Evolutionary conservation across 768 basidiomycete genomes (phyloP), one percentile per base, ranked within the genome.

Genomic region (Hygrocybe coccinea): DNA sequence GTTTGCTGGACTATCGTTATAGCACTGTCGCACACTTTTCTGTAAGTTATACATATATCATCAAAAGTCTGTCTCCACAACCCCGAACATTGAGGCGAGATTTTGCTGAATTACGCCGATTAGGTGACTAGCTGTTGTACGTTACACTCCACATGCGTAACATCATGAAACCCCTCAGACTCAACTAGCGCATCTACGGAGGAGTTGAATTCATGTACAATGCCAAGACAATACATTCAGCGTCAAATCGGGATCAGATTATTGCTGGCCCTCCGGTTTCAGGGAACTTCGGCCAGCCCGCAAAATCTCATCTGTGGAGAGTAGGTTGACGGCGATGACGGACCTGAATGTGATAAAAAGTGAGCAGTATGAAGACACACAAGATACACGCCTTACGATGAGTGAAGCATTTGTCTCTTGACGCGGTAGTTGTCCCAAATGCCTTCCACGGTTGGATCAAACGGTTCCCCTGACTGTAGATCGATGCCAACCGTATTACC

Each of bases 351-450:
- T 67, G 60, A 67, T 69, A 57, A 59, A 61, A 52, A 64, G 65
- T 59, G 59, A 53, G 50, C n/a, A 21, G 21, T 22, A 15, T 3
- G 19, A 22, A 35, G 17, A 8, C 24, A 38, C 24, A 74, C 5
- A 34, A 17, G 36, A 29, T 6, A 19, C n/a, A 44, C 19, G 22
- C 41, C 85, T 67, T 62, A 94, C 93, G 91, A 91, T 65, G 93
- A 95, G 67, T 97, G 95, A 45, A 99, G 74, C 93, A 99, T 97
- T 69, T 99, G 97, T 58, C 95, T 79, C 78, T 99, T 99, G 58
- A 99, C 97, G 61, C 97, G 80, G 68, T 97, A 98, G 74, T 97
- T 98, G 69, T 99, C 97, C 95, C 95, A 99, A 24, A 99, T 86
- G 36, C 97, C 97, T 67, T 94, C 89, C 5, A 91, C 86, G 9